Evolutionary conservation across 257 asterid species (phyloP), one percentile per base, ranked within the genome.

Genomic region (Galeopsis tetrahit): DNA sequence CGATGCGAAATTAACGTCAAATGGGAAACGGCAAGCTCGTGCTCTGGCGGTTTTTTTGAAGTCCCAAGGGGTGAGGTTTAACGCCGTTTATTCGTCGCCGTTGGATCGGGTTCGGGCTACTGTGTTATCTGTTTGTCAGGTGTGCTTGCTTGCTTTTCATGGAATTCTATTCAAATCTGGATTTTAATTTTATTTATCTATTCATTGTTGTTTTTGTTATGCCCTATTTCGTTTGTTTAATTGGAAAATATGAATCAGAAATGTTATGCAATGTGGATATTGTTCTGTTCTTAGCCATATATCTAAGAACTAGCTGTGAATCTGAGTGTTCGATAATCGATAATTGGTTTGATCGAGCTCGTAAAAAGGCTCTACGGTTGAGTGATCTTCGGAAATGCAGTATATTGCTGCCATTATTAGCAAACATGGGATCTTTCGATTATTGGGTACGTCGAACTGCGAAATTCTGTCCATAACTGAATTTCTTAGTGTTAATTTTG

Each of bases 21-120:
- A 77, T n/a, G 99, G 99, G 46, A 94, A 88, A 75, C 92, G 99
- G 9, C 99, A 94, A 85, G 96, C 96, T 6, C 85, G 97, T 48
- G 98, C 98, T 1, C 80, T 91, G 68, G 97, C 96, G 2, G 97
- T 91, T 51, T 90, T 94, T 60, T 77, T 94, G 70, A 92, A 88
- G 82, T 84, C 95, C 11, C 97, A 87, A 68, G 97, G 97, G 13
- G 85, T 91, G 44, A 83, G 87, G 65, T 91, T 94, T 80, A 85
- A 33, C 73, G 85, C 93, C n/a, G 90, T 88, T 57, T 91, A 85
- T 70, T 51, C 92, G 14, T 94, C 99, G 42, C 96, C 95, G 0
- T 76, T 94, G 85, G 99, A 94, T 87, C 93, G 99, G 48, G 99
- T 85, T 1, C 87, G 98, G 4, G 81, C 90, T 66, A 91, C 99